Evolutionary conservation across 192 early-diverging fungal species (phyloP), one percentile per base, ranked within the genome.

Genomic region (Rhizoclosmatium sp.): DNA sequence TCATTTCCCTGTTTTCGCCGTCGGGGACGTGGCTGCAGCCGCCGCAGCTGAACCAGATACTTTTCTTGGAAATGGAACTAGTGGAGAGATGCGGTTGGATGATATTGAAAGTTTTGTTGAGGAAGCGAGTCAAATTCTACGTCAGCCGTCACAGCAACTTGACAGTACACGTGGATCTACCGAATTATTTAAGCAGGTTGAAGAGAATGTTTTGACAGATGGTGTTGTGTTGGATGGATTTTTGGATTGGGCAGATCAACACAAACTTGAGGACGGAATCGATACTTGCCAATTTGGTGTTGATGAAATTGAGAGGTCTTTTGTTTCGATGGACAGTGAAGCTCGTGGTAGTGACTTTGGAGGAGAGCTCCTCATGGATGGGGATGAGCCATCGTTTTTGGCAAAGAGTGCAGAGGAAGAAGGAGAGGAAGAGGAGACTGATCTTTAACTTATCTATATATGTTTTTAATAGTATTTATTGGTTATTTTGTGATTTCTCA

Each of bases 41-140:
- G 9, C 51, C 51, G 51, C 16, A 54, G 51, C 51, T 54, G 51
- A 54, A 16, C 5, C 51, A 54, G 5, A 54, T 54, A 54, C 9
- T 54, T 54, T 54, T 54, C 16, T 16, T 54, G 9, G 9, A 54
- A 54, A 12, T 54, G 51, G 51, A 54, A 54, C 16, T 7, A 62
- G 60, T 62, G 60, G 60, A 0, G 60, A 62, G 23, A 9, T 62
- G 14, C 9, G 23, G 21, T 7, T 62, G 60, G 60, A 62, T 62
- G 60, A 62, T 40, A 62, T 62, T 62, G 60, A 7, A 4, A 56
- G 54, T 56, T 56, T 9, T 56, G 60, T 21, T 21, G 60, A 62
- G 21, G 60, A 23, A 40, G 21, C 4, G 14, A 21, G 10, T 5
- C 19, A 40, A 21, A 23, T 31, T 9, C 60, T 40, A 1, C 9